A percentile compares a stretch with the other conserved stretches of the same genome.
phyloP scores from a whole-genome alignment of 2,329 filamentous ascomycete genomes.

The Hypoxylon sp. region DNA sequence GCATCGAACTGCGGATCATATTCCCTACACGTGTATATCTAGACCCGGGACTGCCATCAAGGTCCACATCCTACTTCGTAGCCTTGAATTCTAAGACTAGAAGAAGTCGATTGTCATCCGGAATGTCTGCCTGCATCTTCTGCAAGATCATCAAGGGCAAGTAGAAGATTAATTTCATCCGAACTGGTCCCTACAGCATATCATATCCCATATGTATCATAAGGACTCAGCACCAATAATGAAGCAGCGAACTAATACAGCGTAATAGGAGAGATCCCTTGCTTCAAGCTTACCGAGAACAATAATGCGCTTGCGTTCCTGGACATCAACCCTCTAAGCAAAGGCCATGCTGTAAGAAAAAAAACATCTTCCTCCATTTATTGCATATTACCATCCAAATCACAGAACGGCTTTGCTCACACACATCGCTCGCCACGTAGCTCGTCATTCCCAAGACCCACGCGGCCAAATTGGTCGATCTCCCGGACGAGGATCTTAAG shows the following conservation, averaged over 20 bases:
- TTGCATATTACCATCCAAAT: too few relatives aligned
- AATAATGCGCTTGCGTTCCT: conserved; percentile 95
- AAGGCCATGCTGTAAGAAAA: conserved; percentile 83
- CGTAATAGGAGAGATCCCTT: conserved; percentile 86
- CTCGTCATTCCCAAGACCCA: conserved; percentile 97
- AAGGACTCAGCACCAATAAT: neutral
- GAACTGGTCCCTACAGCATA: neutral
- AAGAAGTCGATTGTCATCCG: conserved; percentile 49
- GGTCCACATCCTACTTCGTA: conserved; percentile 28
- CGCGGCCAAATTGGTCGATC: conserved; percentile 89
- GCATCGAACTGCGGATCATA: conserved; percentile 17
- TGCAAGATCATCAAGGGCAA: conserved; percentile 96
- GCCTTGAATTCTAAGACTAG: conserved; percentile 5
- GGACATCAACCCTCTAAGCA: conserved; percentile 90
- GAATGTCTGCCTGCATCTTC: conserved; percentile 85
- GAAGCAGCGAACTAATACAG: conserved; percentile 28
- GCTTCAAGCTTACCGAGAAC: conserved; percentile 94
- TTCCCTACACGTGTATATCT: conserved; percentile 20
- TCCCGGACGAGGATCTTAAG: conserved; percentile 86
- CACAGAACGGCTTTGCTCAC: neutral
- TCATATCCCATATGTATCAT: neutral
- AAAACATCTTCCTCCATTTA: too few relatives aligned
- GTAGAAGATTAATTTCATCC: conserved; percentile 24
- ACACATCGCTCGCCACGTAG: conserved; percentile 59
- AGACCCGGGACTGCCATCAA: conserved; percentile 10